Conservation (phyloP, 2,329 filamentous ascomycete species). For the Cytospora schulzeri region DNA sequence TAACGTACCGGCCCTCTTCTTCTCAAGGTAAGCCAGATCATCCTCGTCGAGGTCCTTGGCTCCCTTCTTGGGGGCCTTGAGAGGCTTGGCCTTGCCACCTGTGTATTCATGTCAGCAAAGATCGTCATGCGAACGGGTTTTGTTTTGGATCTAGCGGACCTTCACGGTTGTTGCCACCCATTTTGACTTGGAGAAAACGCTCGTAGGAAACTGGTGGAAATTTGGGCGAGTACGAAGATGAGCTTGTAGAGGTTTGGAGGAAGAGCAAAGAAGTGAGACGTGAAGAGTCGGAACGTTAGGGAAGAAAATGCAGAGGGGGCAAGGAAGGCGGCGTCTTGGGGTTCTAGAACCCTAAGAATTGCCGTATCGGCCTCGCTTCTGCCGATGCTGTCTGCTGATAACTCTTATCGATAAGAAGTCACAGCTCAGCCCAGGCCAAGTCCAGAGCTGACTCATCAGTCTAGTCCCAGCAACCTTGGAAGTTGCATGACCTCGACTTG, state of each 20-base stretch:
- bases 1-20: constrained; percentile 77
- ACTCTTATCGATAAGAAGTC: constrained; percentile 15
- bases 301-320: neutral
- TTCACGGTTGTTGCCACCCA: constrained; percentile 70
- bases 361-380: neutral
- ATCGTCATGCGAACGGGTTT: neutral
- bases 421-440: neutral
- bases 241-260: neutral
- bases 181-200: constrained; percentile 40
- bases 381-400: neutral
- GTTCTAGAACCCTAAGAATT: neutral
- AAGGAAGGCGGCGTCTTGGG: neutral
- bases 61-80: constrained; percentile 88
- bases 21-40: constrained; percentile 78
- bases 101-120: constrained; percentile 22
- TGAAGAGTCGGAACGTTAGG: neutral
- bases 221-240: neutral
- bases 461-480: neutral
- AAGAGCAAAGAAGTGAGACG: neutral
- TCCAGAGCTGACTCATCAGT: constrained; percentile 15
- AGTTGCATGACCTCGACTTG: neutral
- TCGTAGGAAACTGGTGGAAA: neutral
- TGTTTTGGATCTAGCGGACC: constrained; percentile 45
- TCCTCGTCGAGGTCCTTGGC: constrained; percentile 84
- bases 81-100: constrained; percentile 83